These are phyloP conservation scores for Candolleomyces eurysporus DNA, from an alignment of 768 basidiomycete species.

Conservation along the genomic window DNA sequence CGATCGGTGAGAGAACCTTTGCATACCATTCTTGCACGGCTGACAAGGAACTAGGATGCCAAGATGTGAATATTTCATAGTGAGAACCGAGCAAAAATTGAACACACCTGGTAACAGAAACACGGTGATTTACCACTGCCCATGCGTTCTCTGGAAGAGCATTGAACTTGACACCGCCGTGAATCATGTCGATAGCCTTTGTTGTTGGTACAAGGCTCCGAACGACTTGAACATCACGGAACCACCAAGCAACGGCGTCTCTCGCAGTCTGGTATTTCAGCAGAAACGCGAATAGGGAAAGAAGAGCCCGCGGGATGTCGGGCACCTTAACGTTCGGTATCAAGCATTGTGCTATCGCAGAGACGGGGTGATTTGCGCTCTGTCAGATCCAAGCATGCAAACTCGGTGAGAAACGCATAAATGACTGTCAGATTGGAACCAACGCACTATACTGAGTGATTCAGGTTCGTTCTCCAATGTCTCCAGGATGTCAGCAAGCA, in stretches of 20 bases:
- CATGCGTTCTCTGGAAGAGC: slow-evolving; percentile 74
- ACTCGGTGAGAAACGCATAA: neutral
- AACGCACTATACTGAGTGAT: neutral
- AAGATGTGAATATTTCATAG: neutral
- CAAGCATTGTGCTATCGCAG: neutral
- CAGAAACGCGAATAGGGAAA: neutral
- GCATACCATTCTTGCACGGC: slow-evolving; percentile 45
- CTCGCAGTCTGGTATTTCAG: neutral
- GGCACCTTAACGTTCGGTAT: neutral
- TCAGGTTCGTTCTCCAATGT: neutral
- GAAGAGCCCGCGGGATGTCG: neutral
- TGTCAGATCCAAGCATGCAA: neutral
- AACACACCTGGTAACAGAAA: slow-evolving; percentile 55
- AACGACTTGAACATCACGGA: slow-evolving; percentile 14
- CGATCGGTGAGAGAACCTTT: slow-evolving; percentile 43
- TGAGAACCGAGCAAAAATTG: neutral
- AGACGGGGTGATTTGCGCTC: neutral
- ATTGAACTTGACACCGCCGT: slow-evolving; percentile 71
- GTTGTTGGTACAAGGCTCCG: slow-evolving; percentile 63
- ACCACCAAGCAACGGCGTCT: neutral
- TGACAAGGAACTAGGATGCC: slow-evolving; percentile 36
- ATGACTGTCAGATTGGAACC: neutral
- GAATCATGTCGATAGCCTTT: slow-evolving; percentile 71
- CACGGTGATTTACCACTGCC: slow-evolving; percentile 71
- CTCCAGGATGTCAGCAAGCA: slow-evolving; percentile 20